Percentiles rank a stretch among this genome's conserved stretches.
These are phyloP conservation scores for Phanerochaete carnosa DNA, from an alignment of 768 basidiomycete species.

Conservation along the genomic window DNA sequence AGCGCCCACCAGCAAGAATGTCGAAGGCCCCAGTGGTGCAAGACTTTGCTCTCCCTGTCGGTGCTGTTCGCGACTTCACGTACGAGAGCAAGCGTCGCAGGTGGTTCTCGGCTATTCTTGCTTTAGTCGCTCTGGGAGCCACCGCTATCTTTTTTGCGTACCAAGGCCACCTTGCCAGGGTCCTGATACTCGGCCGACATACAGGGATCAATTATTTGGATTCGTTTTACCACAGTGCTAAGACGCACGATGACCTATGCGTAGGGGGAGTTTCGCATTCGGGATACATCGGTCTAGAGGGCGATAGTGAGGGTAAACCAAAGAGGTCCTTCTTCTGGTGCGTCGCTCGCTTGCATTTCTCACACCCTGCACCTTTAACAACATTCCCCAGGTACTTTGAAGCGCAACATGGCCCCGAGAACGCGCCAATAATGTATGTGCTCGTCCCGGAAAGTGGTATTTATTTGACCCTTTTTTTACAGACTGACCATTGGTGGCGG, in stretches of 20 bases:
- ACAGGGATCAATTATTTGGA: neutral
- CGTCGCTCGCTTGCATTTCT: neutral
- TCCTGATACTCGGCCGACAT: too few relatives aligned
- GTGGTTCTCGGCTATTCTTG: too few relatives aligned
- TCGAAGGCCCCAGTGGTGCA: too few relatives aligned
- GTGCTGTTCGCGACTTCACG: too few relatives aligned
- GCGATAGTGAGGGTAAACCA: constrained; percentile 22
- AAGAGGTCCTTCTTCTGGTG: constrained; percentile 16
- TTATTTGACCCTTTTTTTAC: neutral
- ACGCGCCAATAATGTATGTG: constrained; percentile 29
- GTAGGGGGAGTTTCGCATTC: constrained; percentile 15
- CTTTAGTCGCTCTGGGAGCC: too few relatives aligned
- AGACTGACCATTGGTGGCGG: constrained; percentile 33
- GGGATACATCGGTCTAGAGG: constrained; percentile 29
- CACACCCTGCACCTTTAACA: neutral
- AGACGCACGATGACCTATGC: constrained; percentile 3
- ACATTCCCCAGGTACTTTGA: constrained; percentile 26
- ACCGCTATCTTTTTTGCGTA: too few relatives aligned
- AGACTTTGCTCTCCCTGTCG: too few relatives aligned
- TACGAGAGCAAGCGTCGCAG: too few relatives aligned
- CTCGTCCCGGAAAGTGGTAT: neutral
- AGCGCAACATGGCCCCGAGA: constrained; percentile 24
- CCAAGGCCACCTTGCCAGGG: too few relatives aligned
- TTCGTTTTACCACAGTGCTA: neutral
- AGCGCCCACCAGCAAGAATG: too few relatives aligned